A percentile compares a stretch with the other conserved stretches of the same genome.
These are phyloP conservation scores for Solanum phureja DNA, from an alignment of 257 asterid genomes.

Conservation along the genomic window DNA sequence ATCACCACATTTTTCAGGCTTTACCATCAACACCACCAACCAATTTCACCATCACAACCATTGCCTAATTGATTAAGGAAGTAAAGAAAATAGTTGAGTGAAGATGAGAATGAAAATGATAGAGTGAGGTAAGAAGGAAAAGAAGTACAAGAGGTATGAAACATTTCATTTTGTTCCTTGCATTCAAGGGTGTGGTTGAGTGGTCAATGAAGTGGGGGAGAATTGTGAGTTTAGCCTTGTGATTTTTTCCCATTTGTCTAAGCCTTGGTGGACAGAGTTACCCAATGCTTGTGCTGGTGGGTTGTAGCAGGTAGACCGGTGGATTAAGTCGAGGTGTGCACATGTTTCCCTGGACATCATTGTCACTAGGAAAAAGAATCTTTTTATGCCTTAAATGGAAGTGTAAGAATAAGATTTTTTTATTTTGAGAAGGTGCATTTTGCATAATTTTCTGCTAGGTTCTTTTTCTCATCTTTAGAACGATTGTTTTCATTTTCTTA, in stretches of 20 bases:
- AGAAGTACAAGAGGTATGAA: not conserved
- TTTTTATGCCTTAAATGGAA: not conserved
- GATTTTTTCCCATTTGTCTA: not conserved
- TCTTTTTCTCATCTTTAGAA: not conserved
- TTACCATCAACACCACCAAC: not conserved
- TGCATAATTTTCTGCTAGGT: not conserved
- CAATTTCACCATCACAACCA: not conserved
- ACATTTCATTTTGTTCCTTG: not conserved
- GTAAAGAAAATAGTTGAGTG: not conserved
- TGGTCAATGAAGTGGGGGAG: not conserved
- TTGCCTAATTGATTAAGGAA: not conserved
- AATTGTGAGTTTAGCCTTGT: not conserved
- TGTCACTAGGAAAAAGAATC: not conserved
- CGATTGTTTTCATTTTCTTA: not conserved
- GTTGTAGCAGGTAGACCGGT: not conserved
- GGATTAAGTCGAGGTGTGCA: not conserved
- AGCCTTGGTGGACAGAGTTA: not conserved
- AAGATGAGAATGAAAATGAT: not conserved
- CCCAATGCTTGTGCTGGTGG: not conserved
- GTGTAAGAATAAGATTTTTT: not conserved
- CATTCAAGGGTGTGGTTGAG: not conserved
- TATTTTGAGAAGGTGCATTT: not conserved
- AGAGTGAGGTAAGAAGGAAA: not conserved
- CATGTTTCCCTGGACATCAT: not conserved
- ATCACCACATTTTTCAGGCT: not conserved